phyloP scores from a whole-genome alignment of 2,329 filamentous ascomycete species.

The Paraphoma chrysanthemicola region DNA sequence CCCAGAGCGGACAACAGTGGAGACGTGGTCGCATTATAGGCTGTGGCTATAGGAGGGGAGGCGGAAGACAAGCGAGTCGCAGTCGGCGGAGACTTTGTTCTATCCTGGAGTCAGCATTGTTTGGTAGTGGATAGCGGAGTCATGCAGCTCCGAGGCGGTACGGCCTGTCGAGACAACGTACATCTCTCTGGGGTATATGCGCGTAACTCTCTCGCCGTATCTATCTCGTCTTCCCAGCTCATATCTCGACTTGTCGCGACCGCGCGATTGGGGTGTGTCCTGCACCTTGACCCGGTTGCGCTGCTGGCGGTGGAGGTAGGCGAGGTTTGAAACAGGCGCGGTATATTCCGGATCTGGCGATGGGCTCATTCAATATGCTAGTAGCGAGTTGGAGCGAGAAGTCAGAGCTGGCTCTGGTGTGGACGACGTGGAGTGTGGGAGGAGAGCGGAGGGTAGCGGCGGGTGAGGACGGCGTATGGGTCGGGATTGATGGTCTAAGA shows the following conservation, averaged over 20 bases:
- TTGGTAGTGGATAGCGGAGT: conserved; percentile 8
- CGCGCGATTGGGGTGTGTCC: conserved; percentile 44
- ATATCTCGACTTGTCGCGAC: conserved; percentile 48
- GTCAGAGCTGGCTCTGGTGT: conserved; percentile 8
- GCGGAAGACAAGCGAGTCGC: conserved; percentile 44
- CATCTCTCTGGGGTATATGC: conserved; percentile 51
- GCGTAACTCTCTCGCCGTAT: conserved; percentile 45
- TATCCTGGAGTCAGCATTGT: conserved; percentile 14
- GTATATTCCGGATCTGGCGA: conserved; percentile 44
- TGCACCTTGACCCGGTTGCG: conserved; percentile 41
- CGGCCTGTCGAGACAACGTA: conserved; percentile 28
- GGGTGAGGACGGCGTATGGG: conserved; percentile 22
- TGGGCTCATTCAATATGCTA: conserved; percentile 48
- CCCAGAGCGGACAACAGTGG: conserved; percentile 49
- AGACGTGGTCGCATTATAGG: conserved; percentile 48
- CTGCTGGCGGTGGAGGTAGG: conserved; percentile 45
- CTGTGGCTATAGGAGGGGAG: conserved; percentile 33
- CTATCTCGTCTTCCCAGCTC: conserved; percentile 52
- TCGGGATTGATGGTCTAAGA: conserved; percentile 21
- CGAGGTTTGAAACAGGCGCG: conserved; percentile 43
- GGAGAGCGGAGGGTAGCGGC: conserved; percentile 15
- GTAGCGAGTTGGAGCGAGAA: conserved; percentile 6
- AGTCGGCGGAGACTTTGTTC: conserved; percentile 47
- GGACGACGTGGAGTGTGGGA: conserved; percentile 2
- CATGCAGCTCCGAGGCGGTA: background rate